These are phyloP conservation scores for Linnemannia hyalina DNA, from an alignment of 192 early-diverging fungal species.

Conservation along the genomic window DNA sequence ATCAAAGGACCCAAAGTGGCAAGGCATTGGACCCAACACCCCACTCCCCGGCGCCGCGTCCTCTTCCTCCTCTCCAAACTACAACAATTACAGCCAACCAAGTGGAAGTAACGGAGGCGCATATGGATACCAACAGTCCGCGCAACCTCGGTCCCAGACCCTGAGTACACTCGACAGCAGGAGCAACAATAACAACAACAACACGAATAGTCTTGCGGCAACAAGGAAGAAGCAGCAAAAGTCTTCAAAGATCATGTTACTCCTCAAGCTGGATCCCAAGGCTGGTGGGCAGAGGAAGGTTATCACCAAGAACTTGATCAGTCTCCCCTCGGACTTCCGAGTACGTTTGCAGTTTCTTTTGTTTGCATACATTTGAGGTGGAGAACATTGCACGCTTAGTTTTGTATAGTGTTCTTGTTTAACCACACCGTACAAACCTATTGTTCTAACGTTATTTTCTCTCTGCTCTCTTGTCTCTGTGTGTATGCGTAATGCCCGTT, in stretches of 20 bases:
- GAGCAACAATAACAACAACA: background rate
- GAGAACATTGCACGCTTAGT: background rate
- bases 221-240: slow-evolving; percentile 6
- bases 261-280: slow-evolving; percentile 52
- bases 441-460: slow-evolving; percentile 5
- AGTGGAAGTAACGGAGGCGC: background rate
- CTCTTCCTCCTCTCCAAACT: slow-evolving; percentile 9
- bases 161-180: slow-evolving; percentile 17
- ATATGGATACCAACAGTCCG: background rate
- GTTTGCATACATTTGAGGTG: no score
- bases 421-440: background rate
- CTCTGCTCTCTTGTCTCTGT: slow-evolving; percentile 3
- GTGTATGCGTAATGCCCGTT: background rate
- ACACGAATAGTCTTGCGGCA: background rate
- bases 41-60: slow-evolving; percentile 18
- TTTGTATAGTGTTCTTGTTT: background rate
- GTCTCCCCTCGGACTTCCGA: slow-evolving; percentile 51
- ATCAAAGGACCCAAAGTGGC: slow-evolving; percentile 51
- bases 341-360: slow-evolving; percentile 13
- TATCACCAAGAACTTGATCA: slow-evolving; percentile 50
- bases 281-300: slow-evolving; percentile 29
- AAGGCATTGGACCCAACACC: slow-evolving; percentile 53
- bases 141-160: slow-evolving; percentile 25
- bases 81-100: slow-evolving; percentile 4
- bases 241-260: slow-evolving; percentile 40